A percentile compares a stretch with the other conserved stretches of the same genome.
Evolutionary conservation across 202 grass and related monocot genomes (phyloP).

Genomic region (Schoenoplectus tabernaemontani): DNA sequence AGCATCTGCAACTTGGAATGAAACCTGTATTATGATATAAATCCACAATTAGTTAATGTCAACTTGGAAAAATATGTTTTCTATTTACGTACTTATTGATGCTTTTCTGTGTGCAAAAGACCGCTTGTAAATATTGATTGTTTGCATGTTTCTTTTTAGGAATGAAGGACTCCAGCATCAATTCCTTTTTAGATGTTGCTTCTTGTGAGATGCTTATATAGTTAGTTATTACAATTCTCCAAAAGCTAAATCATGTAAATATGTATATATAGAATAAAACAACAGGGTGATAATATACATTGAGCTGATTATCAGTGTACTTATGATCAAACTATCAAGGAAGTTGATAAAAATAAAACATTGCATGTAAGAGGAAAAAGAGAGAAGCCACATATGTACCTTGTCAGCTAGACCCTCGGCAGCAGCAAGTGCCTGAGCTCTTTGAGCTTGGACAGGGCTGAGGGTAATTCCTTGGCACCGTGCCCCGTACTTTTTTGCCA

Average conservation of each 20-base stretch:
- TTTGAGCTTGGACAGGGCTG: slow-evolving; percentile 81
- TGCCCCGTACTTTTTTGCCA: slow-evolving; percentile 71
- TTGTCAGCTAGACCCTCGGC: slow-evolving; percentile 54
- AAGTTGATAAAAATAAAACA: not conserved
- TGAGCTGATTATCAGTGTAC: not conserved
- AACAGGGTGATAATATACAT: not conserved
- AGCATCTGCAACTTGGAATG: slow-evolving; percentile 92
- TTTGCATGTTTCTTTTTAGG: not conserved
- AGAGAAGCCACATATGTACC: slow-evolving; percentile 26
- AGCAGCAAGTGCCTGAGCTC: slow-evolving; percentile 51
- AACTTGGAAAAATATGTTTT: not conserved
- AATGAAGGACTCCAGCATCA: too few relatives aligned
- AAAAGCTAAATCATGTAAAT: not conserved
- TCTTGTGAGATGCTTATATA: too few relatives aligned
- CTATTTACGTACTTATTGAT: not conserved
- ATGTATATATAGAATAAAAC: not conserved
- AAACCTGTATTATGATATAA: slow-evolving; percentile 33
- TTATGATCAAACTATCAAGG: not conserved
- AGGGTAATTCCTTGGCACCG: slow-evolving; percentile 67
- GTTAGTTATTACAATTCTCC: not conserved
- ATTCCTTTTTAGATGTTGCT: too few relatives aligned
- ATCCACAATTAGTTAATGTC: not conserved
- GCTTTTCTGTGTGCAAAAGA: not conserved
- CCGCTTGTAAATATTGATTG: not conserved
- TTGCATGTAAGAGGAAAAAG: not conserved